Evolutionary conservation across 805 yeast genomes (phyloP).

Genomic region (Candida tammaniensis): DNA sequence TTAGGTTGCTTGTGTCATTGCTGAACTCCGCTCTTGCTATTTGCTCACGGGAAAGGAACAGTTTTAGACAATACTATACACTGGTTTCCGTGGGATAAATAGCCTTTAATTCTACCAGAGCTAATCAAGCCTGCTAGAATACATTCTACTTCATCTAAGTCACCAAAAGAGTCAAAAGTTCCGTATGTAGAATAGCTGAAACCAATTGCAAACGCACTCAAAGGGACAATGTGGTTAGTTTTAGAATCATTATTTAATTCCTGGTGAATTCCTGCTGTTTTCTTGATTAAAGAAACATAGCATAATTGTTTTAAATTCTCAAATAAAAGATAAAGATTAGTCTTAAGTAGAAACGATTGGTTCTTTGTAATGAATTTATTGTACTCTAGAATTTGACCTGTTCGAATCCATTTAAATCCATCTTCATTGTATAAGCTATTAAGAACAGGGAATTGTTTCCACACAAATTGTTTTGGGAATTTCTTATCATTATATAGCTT

Average conservation of each 20-base stretch:
- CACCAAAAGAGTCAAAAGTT: conserved; percentile 1
- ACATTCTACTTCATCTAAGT: conserved; percentile 63
- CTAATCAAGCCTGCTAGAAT: conserved; percentile 63
- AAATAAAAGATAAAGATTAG: conserved; percentile 59
- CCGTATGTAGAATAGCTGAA: conserved; percentile 29
- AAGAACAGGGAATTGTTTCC: conserved; percentile 43
- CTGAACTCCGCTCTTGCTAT: too few species aligned
- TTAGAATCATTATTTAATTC: conserved; percentile 19
- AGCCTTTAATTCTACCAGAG: conserved; percentile 67
- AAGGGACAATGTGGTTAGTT: conserved; percentile 33
- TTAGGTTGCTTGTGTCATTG: too few species aligned
- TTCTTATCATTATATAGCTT: conserved; percentile 47
- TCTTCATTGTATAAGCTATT: conserved; percentile 39
- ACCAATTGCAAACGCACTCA: conserved; percentile 44
- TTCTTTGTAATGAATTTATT: conserved; percentile 43
- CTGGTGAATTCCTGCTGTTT: conserved; percentile 21
- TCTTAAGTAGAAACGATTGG: conserved; percentile 51
- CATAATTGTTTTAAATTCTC: conserved; percentile 52
- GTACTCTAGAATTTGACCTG: conserved; percentile 57
- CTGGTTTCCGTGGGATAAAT: conserved; percentile 70
- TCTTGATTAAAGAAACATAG: conserved; percentile 49
- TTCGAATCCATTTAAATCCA: conserved; percentile 45
- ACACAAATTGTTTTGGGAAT: conserved; percentile 43
- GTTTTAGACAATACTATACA: conserved; percentile 74
- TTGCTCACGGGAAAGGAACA: conserved; percentile 55